Base-by-base conservation (phyloP, 2,329 filamentous ascomycete genomes). In the Xylaria sp. region DNA sequence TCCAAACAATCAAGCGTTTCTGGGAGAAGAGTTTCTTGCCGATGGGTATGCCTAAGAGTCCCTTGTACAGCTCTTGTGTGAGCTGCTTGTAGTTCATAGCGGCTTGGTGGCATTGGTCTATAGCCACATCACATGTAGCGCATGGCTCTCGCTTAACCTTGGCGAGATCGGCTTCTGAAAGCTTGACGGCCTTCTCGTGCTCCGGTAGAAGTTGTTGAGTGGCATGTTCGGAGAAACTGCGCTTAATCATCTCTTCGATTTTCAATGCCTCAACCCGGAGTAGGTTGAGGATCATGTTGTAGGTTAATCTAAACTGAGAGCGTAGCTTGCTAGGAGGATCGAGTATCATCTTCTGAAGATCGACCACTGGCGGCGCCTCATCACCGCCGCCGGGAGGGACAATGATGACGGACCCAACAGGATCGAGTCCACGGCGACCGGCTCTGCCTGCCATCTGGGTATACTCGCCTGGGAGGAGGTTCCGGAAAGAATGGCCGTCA, bases 191-290 rank as follows among this genome's bases (percentile, higher is more conserved):
- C 80, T 97, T 97, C 81, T 99, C 94, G 75, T 98, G 95, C 80
- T 98, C 94, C 0, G 96, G 96, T 1, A 98, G 85, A 13, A 98
- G 83, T 71, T 97, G 94, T 78, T 99, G 96, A 0, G 95, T 98
- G 28, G 95, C 95, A 81, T 99, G 96, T 80, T 99, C 96, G 62
- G 95, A 98, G 85, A 99, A 99, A 80, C 94, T 98, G 73, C 96
- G 92, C 86, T 99, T 99, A 84, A 99, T 99, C 96, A 99, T 99
- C 82, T 99, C 96, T 80, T 99, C 96, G 75, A 99, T 98, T 83
- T 98, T 98, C 73, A 99, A 83, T 2, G 96, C 96, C 80, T 99
- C 96, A 1, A 99, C 96, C 43, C 96, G 91, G 58, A 99, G 85
- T 39, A 99, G 85, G 77, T 98, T 99, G 36, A 99, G 84, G 69